Percentiles rank a stretch among this genome's conserved stretches.
Conservation (phyloP, 139 green algal species). For the Eudorina sp. region DNA sequence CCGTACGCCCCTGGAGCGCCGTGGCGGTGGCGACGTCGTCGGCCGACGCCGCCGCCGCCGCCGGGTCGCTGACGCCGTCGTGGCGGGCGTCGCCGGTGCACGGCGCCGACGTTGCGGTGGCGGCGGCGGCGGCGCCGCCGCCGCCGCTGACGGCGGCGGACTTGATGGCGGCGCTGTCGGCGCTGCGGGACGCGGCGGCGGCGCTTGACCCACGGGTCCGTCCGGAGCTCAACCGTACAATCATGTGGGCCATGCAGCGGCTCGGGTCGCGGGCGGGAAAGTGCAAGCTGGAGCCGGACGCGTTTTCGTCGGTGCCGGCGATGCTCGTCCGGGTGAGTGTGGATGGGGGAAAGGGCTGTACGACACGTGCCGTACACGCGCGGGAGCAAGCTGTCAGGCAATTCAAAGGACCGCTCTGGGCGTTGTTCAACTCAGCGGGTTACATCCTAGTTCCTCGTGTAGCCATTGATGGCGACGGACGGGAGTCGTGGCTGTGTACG, state of each 20-base stretch:
- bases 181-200: slow-evolving; percentile 6
- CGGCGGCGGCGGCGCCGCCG: background rate
- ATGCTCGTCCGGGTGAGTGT: slow-evolving; percentile 14
- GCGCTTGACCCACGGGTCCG: background rate
- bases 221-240: background rate
- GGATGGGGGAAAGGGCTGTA: background rate
- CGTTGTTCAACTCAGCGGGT: no score
- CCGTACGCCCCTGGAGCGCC: background rate
- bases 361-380: no score
- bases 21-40: background rate
- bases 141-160: slow-evolving; percentile 11
- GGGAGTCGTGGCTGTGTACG: no score
- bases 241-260: slow-evolving; percentile 47
- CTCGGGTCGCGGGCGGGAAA: slow-evolving; percentile 16
- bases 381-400: no score
- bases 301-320: background rate
- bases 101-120: background rate
- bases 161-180: background rate
- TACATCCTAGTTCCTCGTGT: no score
- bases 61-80: background rate
- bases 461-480: no score
- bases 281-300: background rate
- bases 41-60: background rate
- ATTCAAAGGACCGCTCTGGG: no score
- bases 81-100: background rate